Evolutionary conservation across 1,284 basidiomycete species (phyloP), one percentile per base, ranked within the genome.

Genomic region (Bondarzewia mesenterica): DNA sequence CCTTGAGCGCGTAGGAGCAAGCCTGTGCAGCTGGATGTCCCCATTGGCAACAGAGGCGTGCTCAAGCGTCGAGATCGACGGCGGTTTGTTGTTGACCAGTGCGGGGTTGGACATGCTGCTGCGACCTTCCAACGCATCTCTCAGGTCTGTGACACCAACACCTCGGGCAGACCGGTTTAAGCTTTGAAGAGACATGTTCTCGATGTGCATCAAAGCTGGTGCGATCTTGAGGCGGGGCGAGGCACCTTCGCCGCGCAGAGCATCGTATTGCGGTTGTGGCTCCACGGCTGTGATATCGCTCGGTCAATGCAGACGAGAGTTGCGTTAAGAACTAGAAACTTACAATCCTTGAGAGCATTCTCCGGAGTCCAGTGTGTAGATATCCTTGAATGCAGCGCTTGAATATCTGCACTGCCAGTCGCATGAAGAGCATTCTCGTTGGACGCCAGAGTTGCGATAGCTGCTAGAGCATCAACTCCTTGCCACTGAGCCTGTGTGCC

Each of bases 181-280:
- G 55, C 86, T 90, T 59, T 87, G 85, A 46, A 90, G 71, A 4
- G 89, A 93, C 21, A 88, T 70, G 62, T 93, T 93, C 54, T 92
- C 87, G 51, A 89, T 87, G 52, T 88, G 85, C 89, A 92, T 93
- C 50, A 93, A 69, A 14, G 84, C 81, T 37, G 85, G 87, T 2
- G 87, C 85, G 29, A 91, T 78, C 61, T 83, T 88, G 51, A 89
- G 74, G 44, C 90, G 72, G 4, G 85, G 80, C 1, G 84, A 80
- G 41, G 81, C 67, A 22, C 79, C 80, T 53, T 89, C 84, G 32
- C 77, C 77, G 15, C 81, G 70, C 37, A 78, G 69, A 3, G 73
- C 63, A 44, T 88, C 78, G 49, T 74, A 78, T n/a, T 68, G 70
- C 7, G 75, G 69, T 41, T 75, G 73, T 48, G 70, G 71, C 61